A percentile compares a stretch with the other conserved stretches of the same genome.
These are phyloP conservation scores for Acanthamoeba triangularis DNA, from an alignment of 208 protist genomes.

Conservation along the genomic window DNA sequence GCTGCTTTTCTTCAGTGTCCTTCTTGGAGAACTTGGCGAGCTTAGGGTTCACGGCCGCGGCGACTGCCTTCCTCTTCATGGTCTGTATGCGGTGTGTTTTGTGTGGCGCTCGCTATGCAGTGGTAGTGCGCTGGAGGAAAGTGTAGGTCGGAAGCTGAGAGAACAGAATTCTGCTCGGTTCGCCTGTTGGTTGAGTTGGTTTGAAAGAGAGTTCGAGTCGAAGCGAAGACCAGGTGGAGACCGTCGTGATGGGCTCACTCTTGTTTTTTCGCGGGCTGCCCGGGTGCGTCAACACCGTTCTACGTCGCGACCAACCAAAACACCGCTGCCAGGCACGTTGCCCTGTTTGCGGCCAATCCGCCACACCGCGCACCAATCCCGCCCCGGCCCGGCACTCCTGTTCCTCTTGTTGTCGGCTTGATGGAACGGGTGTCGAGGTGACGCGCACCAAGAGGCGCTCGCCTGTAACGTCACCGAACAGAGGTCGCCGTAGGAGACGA, in stretches of 20 bases:
- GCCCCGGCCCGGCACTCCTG: neutral
- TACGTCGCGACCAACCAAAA: neutral
- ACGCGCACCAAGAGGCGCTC: neutral
- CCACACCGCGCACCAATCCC: neutral
- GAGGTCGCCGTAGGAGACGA: neutral
- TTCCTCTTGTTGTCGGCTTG: neutral
- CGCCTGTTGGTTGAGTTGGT: neutral
- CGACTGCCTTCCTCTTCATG: conserved; percentile 37
- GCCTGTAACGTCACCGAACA: neutral
- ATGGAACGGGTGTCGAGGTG: neutral
- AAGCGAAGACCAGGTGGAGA: neutral
- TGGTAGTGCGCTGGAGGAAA: neutral
- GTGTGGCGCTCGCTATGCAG: neutral
- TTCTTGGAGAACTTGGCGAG: conserved; percentile 22
- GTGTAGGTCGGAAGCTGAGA: neutral
- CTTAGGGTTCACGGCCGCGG: neutral
- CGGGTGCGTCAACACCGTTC: neutral
- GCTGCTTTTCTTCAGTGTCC: neutral
- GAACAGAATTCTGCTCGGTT: neutral
- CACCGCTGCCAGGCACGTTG: too few relatives aligned
- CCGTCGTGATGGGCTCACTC: neutral
- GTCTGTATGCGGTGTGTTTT: neutral
- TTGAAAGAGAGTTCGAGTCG: neutral
- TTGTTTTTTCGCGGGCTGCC: too few relatives aligned
- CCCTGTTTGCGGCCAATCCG: neutral